Percentiles rank a stretch among this genome's conserved stretches.
Evolutionary conservation across 257 asterid species (phyloP).

Genomic region (Fraxinus americana): DNA sequence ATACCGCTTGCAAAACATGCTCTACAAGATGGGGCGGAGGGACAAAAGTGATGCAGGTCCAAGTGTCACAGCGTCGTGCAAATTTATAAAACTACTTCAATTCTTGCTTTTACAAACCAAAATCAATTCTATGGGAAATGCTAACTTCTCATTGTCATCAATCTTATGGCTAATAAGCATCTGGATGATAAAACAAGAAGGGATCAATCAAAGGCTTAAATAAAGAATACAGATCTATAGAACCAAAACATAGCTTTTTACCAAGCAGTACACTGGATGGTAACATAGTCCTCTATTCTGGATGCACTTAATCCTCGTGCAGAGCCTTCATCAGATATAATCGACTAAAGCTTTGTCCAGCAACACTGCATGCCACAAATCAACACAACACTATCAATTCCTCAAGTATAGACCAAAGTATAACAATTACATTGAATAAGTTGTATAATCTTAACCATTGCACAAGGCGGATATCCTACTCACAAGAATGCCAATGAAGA

Average conservation of each 20-base stretch:
- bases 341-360: slow-evolving; percentile 91
- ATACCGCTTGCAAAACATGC: too few relatives aligned
- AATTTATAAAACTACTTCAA: background rate
- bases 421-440: background rate
- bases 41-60: background rate
- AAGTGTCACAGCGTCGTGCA: background rate
- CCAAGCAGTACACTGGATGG: background rate
- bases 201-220: background rate
- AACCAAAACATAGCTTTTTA: background rate
- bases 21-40: too few relatives aligned
- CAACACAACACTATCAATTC: background rate
- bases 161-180: background rate
- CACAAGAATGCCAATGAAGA: background rate
- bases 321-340: slow-evolving; percentile 87
- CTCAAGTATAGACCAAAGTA: background rate
- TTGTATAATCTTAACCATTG: background rate
- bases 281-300: background rate
- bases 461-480: background rate
- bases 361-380: slow-evolving; percentile 56
- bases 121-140: background rate
- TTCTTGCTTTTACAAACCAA: background rate
- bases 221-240: background rate
- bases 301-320: slow-evolving; percentile 52
- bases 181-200: background rate
- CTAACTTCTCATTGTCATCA: background rate